A percentile compares a stretch with the other conserved stretches of the same genome.
phyloP scores from a whole-genome alignment of 2,329 filamentous ascomycete genomes.

The Aspergillus sp. region DNA sequence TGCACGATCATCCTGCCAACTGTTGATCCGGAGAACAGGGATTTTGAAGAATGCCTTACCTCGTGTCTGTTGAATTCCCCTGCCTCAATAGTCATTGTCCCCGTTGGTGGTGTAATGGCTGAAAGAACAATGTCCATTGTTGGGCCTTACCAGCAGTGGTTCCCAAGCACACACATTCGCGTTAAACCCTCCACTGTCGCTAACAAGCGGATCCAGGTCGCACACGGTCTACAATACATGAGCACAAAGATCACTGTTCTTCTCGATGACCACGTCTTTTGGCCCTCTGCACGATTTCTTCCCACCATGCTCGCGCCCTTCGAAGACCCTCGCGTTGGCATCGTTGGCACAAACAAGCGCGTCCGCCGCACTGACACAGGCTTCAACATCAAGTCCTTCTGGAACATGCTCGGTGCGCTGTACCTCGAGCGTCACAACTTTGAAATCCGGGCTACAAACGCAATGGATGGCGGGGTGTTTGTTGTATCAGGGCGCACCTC shows the following conservation, averaged over 20 bases:
- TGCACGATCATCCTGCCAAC: slow-evolving; percentile 56
- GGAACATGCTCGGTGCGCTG: slow-evolving; percentile 59
- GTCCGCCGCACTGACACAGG: slow-evolving; percentile 42
- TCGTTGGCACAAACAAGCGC: slow-evolving; percentile 59
- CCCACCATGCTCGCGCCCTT: slow-evolving; percentile 44
- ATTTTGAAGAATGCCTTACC: slow-evolving; percentile 46
- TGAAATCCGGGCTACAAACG: slow-evolving; percentile 57
- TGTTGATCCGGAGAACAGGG: slow-evolving; percentile 42
- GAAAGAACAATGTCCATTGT: slow-evolving; percentile 11
- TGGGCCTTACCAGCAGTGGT: not conserved
- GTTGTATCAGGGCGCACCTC: slow-evolving; percentile 59
- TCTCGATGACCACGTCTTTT: slow-evolving; percentile 57
- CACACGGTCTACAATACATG: slow-evolving; percentile 39
- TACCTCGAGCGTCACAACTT: slow-evolving; percentile 65
- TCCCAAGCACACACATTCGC: slow-evolving; percentile 8
- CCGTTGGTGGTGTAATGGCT: slow-evolving; percentile 37
- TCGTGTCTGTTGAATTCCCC: slow-evolving; percentile 45
- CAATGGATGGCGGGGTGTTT: slow-evolving; percentile 60
- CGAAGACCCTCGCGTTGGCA: slow-evolving; percentile 50
- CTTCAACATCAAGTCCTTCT: slow-evolving; percentile 29
- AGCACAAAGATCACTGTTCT: slow-evolving; percentile 47
- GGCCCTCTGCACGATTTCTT: slow-evolving; percentile 45
- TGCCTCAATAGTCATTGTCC: slow-evolving; percentile 45
- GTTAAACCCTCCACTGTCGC: slow-evolving; percentile 35
- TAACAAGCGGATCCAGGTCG: slow-evolving; percentile 54